Percentiles rank a stretch among this genome's conserved stretches.
phyloP scores from a whole-genome alignment of 257 asterid species.

The Capsicum pubescens region DNA sequence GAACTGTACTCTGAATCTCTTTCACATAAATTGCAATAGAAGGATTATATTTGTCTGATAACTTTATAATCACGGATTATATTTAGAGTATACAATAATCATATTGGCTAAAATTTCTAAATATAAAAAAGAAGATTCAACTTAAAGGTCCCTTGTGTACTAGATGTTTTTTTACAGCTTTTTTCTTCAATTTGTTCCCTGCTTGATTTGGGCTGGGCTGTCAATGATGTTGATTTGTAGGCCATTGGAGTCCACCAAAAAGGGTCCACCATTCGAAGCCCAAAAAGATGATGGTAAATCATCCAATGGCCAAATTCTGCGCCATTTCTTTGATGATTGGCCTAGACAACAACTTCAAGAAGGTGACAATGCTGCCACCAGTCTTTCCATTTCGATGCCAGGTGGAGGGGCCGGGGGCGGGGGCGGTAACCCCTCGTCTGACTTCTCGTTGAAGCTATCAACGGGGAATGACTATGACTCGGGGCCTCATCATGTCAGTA shows the following conservation, averaged over 20 bases:
- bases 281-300: slow-evolving; percentile 44
- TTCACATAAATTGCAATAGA: too few species aligned
- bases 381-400: slow-evolving; percentile 66
- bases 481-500: slow-evolving; percentile 27
- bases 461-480: slow-evolving; percentile 53
- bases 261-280: slow-evolving; percentile 45
- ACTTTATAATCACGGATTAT: background rate
- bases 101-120: background rate
- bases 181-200: slow-evolving; percentile 23
- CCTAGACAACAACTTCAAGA: slow-evolving; percentile 62
- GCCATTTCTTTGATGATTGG: slow-evolving; percentile 87
- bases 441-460: slow-evolving; percentile 78
- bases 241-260: slow-evolving; percentile 48
- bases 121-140: too few species aligned
- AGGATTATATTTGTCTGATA: background rate
- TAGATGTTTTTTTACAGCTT: slow-evolving; percentile 9
- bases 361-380: slow-evolving; percentile 50
- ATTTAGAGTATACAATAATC: background rate
- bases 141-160: background rate
- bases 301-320: slow-evolving; percentile 53
- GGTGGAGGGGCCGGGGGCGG: slow-evolving; percentile 43
- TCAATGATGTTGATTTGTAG: slow-evolving; percentile 42
- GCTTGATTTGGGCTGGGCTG: slow-evolving; percentile 24
- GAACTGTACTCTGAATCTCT: too few species aligned
- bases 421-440: slow-evolving; percentile 48